Base-by-base conservation (phyloP, 2,329 filamentous ascomycete genomes). In the Fusarium hainanense region DNA sequence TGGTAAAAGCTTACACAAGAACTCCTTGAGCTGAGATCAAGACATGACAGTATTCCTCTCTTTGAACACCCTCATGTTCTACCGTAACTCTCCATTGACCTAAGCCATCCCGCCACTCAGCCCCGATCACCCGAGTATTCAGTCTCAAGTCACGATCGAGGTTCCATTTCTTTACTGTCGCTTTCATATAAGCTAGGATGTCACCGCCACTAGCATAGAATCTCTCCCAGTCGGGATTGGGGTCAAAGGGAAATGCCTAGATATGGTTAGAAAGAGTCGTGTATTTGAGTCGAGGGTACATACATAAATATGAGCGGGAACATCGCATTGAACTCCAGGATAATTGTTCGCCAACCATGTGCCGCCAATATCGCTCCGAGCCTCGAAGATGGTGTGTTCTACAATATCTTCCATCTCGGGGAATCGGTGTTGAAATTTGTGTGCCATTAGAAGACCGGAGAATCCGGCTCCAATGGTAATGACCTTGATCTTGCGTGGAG, bases 211-310 rank as follows among this genome's bases (percentile, higher is more conserved):
- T 82, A 4, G 87, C 86, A 68, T 88, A 90, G 66, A 87, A 84
- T 51, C 85, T 82, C 0, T 81, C 82, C 87, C 88, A 90, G 59
- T 88, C 80, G 0, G 85, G 85, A 52, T 89, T 89, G 1, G 87
- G 87, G 4, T 82, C 80, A 70, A 88, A 90, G 0, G 44, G 87
- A 82, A 58, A 89, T 80, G 75, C 71, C 71, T 77, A 10, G 6
- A n/a, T 20, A 6, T 6, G 4, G 20, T 65, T 3, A 69, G 59
- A 7, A 13, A 5, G 20, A 46, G 8, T 27, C 10, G 3, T 2
- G 2, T 41, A 20, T 1, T 9, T 18, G 11, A 43, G 7, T 20
- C 12, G 14, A 40, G 28, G 3, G 14, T 16, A 54, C 61, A 1
- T 42, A 69, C 70, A 11, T 73, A 73, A 8, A 73, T 73, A 11